Base-by-base conservation (phyloP, 1,284 basidiomycete genomes). In the Rhodotorula sp. region DNA sequence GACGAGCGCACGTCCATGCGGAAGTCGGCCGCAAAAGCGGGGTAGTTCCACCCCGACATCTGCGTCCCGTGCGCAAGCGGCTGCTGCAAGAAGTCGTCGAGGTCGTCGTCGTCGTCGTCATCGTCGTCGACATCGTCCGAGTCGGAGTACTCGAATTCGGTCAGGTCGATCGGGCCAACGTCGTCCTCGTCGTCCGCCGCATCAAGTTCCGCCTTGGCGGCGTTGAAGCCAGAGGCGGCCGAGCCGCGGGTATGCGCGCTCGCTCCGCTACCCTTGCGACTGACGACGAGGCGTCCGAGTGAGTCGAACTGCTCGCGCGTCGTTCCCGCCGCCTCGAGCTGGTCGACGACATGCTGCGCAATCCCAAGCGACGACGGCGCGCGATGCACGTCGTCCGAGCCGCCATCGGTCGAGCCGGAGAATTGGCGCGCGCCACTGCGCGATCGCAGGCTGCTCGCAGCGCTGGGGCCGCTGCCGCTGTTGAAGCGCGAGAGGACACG, bases 111-210 rank as follows among this genome's bases (percentile, higher is more conserved):
- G 34, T 74, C 73, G 57, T 73, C 72, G 17, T 68, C 66, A 23
- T 67, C 65, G 57, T 63, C 61, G 54, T 70, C 64, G 45, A 73
- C 69, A n/a, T 76, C 74, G 56, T 67, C 64, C 52, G 71, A 70
- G 23, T 57, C 57, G 5, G 74, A 68, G 64, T 73, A 72, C 23
- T 73, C 72, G 50, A 73, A 69, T 27, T 75, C 74, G 49, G 72
- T 73, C 7, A 73, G 44, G 56, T 75, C 75, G 61, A 73, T 64
- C 25, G 57, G 56, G 34, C 54, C 67, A 17, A 66, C 72, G 23
- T 76, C 75, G 27, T 71, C 66, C 12, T 56, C 68, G 16, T 53
- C 63, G 16, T 67, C 66, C 19, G 65, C 27, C 19, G 65, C 57
- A 25, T 68, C 66, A 48, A 62, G 60, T 17, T 56, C 54, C 23